phyloP scores from a whole-genome alignment of 208 protist species.

The Trypanosoma avium region DNA sequence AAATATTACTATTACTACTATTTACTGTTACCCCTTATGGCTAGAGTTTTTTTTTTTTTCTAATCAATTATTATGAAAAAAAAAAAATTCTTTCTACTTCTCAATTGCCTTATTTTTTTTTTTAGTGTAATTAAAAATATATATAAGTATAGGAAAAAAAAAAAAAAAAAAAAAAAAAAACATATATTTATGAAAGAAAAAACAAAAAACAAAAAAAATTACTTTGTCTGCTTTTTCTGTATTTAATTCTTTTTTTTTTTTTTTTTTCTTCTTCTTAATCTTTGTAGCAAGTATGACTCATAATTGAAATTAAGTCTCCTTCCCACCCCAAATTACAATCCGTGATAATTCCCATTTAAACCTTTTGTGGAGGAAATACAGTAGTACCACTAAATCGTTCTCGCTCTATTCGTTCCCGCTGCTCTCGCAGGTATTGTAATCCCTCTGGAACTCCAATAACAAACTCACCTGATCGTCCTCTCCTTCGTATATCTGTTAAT shows the following conservation, averaged over 20 bases:
- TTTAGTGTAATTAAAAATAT: background rate
- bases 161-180: constrained; percentile 7
- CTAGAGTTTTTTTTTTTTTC: background rate
- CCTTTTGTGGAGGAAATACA: constrained; percentile 80
- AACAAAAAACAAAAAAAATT: too few relatives aligned
- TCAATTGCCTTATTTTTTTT: background rate
- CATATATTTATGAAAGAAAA: background rate
- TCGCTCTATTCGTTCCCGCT: constrained; percentile 74
- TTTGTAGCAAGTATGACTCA: too few relatives aligned
- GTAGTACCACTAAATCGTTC: constrained; percentile 62
- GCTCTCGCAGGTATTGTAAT: constrained; percentile 69
- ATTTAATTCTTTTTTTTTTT: background rate
- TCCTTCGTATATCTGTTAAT: constrained; percentile 81
- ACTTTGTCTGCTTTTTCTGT: too few relatives aligned
- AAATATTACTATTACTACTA: too few relatives aligned
- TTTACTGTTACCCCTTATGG: background rate
- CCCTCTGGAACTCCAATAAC: constrained; percentile 89
- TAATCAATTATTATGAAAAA: too few relatives aligned
- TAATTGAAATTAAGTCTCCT: too few relatives aligned
- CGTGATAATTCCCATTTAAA: too few relatives aligned
- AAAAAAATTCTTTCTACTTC: too few relatives aligned
- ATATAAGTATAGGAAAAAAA: constrained; percentile 7
- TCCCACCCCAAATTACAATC: background rate
- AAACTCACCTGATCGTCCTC: constrained; percentile 79
- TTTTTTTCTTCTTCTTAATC: background rate